Conservation (phyloP, 2,329 filamentous ascomycete species). For the Fusarium clavum region DNA sequence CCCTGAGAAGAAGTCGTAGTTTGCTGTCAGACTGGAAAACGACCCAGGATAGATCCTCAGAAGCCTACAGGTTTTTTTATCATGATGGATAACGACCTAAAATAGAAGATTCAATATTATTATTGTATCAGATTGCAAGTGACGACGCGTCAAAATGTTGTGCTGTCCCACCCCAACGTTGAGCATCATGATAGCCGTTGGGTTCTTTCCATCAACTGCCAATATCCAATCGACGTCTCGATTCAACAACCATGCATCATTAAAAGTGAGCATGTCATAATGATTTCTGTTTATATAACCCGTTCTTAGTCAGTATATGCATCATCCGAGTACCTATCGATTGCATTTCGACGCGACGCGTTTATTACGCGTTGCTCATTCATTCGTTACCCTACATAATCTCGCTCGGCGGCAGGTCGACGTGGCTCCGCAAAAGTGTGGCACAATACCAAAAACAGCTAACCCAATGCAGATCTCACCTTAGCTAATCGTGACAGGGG, state of each 20-base stretch:
- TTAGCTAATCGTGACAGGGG: slow-evolving; percentile 20
- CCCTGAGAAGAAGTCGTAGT: not conserved
- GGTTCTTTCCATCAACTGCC: not conserved
- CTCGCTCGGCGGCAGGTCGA: not conserved
- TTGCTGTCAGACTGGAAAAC: too few species aligned
- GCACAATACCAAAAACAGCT: not conserved
- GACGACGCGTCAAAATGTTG: too few species aligned
- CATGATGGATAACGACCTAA: not conserved
- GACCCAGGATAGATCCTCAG: too few species aligned
- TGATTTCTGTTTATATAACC: rapidly evolving
- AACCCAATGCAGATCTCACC: slow-evolving; percentile 20
- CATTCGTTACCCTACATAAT: not conserved
- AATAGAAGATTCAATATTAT: too few species aligned
- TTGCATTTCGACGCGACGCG: not conserved
- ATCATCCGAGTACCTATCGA: not conserved
- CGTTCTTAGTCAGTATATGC: not conserved
- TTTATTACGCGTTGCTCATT: not conserved
- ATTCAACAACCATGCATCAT: not conserved
- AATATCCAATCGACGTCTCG: not conserved
- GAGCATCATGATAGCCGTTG: too few species aligned
- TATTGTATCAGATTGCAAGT: too few species aligned
- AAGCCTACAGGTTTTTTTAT: rapidly evolving
- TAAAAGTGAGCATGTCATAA: not conserved
- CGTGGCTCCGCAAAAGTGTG: not conserved
- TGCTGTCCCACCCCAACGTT: too few species aligned